A percentile compares a stretch with the other conserved stretches of the same genome.
phyloP scores from a whole-genome alignment of 73 alveolate species.

The Urostyla sp. region DNA sequence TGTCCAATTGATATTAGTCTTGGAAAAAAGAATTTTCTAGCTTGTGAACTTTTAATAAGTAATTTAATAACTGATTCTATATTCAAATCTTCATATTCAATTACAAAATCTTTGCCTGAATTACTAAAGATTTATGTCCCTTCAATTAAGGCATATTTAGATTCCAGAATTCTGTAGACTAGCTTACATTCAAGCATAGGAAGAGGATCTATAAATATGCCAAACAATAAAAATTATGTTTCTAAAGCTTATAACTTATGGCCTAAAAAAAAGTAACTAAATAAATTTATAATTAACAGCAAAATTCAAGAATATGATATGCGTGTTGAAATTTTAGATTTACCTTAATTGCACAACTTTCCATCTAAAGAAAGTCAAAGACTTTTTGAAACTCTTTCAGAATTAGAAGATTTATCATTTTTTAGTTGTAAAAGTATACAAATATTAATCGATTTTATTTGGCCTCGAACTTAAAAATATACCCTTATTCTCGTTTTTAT shows the following conservation, averaged over 20 bases:
- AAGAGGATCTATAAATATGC: slow-evolving; percentile 28
- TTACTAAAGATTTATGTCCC: slow-evolving; percentile 18
- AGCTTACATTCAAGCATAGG: not conserved
- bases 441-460: slow-evolving; percentile 39
- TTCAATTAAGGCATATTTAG: slow-evolving; percentile 15
- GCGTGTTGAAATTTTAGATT: slow-evolving; percentile 21
- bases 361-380: not conserved
- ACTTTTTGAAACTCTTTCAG: slow-evolving; percentile 20
- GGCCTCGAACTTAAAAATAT: slow-evolving; percentile 28
- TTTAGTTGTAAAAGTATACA: slow-evolving; percentile 8
- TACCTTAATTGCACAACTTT: slow-evolving; percentile 34
- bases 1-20: slow-evolving; percentile 27
- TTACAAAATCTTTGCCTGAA: slow-evolving; percentile 20
- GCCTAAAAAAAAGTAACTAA: slow-evolving; percentile 14
- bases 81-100: slow-evolving; percentile 8
- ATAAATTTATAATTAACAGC: slow-evolving; percentile 13
- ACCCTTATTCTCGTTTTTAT: slow-evolving; percentile 32
- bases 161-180: slow-evolving; percentile 39
- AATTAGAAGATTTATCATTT: not conserved
- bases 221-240: slow-evolving; percentile 6
- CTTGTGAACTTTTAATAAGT: slow-evolving; percentile 20
- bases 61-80: slow-evolving; percentile 7
- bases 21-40: not conserved
- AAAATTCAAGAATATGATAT: slow-evolving; percentile 23
- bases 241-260: slow-evolving; percentile 14